Percentiles rank a stretch among this genome's conserved stretches.
These are phyloP conservation scores for Starmerella apis DNA, from an alignment of 805 yeast genomes.

Conservation along the genomic window DNA sequence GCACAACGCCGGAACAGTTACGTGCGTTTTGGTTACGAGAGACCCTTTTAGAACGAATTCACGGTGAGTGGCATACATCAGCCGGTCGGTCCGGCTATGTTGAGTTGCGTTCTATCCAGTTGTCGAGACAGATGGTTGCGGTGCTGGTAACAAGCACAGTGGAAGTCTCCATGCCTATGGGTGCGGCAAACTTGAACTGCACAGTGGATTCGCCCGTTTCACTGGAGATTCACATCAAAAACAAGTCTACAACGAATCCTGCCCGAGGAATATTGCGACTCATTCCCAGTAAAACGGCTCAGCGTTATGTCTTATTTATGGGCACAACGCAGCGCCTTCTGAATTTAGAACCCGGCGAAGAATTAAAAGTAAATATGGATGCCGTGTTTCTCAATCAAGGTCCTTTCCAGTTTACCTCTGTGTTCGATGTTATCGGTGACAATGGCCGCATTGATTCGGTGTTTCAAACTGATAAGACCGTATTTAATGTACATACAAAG, in stretches of 20 bases:
- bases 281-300: constrained; percentile 41
- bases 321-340: constrained; percentile 59
- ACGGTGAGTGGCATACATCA: constrained; percentile 54
- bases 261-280: constrained; percentile 53
- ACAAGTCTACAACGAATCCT: constrained; percentile 35
- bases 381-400: constrained; percentile 65
- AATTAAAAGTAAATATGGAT: constrained; percentile 40
- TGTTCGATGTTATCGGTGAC: constrained; percentile 39
- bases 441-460: constrained; percentile 18
- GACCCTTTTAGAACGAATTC: constrained; percentile 45
- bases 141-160: constrained; percentile 33
- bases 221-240: constrained; percentile 41
- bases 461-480: constrained; percentile 14
- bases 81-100: constrained; percentile 44
- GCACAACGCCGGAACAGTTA: constrained; percentile 47
- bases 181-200: constrained; percentile 20
- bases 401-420: constrained; percentile 68
- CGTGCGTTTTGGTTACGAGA: constrained; percentile 77
- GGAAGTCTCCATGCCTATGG: constrained; percentile 7
- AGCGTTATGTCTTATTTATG: constrained; percentile 53
- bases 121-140: constrained; percentile 51
- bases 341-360: constrained; percentile 38
- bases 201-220: constrained; percentile 43
- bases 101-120: constrained; percentile 55
- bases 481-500: constrained; percentile 10